These are phyloP conservation scores for Aureobasidium uvarum DNA, from an alignment of 2,329 filamentous ascomycete species.

Conservation along the genomic window DNA sequence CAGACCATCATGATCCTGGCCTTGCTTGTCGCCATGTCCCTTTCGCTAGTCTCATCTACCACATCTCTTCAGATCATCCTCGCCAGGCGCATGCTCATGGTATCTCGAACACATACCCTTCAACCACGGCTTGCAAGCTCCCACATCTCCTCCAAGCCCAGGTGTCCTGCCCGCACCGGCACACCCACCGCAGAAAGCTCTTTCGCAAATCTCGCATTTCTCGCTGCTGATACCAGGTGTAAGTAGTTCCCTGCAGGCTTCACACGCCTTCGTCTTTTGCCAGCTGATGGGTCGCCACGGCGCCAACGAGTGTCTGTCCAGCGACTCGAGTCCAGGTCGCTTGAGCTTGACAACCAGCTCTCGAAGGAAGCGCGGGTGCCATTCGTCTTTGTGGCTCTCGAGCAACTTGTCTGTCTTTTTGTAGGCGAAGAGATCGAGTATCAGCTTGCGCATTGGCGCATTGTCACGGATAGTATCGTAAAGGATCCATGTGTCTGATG, in stretches of 20 bases:
- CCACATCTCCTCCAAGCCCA: constrained; percentile 36
- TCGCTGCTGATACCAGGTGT: constrained; percentile 41
- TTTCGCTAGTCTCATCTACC: background rate
- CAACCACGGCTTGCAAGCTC: constrained; percentile 42
- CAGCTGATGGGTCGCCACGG: constrained; percentile 43
- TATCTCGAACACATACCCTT: constrained; percentile 39
- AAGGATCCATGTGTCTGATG: constrained; percentile 49
- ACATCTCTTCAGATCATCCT: constrained; percentile 1
- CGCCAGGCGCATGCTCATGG: constrained; percentile 37
- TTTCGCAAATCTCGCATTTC: constrained; percentile 44
- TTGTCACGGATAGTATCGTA: constrained; percentile 46
- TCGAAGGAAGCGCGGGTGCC: constrained; percentile 50
- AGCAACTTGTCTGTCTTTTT: constrained; percentile 53
- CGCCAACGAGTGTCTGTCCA: constrained; percentile 44
- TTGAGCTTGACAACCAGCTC: constrained; percentile 50
- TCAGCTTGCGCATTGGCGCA: constrained; percentile 43
- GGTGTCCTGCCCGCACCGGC: constrained; percentile 34
- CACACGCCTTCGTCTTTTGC: constrained; percentile 39
- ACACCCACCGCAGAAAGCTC: constrained; percentile 45
- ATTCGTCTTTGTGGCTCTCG: constrained; percentile 47
- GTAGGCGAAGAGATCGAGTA: constrained; percentile 53
- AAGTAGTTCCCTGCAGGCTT: constrained; percentile 42
- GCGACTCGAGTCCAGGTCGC: constrained; percentile 44
- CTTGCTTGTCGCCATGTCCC: background rate
- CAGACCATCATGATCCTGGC: too few relatives aligned